These are phyloP conservation scores for Trichosporon sp. DNA, from an alignment of 1,284 basidiomycete species.

Conservation along the genomic window DNA sequence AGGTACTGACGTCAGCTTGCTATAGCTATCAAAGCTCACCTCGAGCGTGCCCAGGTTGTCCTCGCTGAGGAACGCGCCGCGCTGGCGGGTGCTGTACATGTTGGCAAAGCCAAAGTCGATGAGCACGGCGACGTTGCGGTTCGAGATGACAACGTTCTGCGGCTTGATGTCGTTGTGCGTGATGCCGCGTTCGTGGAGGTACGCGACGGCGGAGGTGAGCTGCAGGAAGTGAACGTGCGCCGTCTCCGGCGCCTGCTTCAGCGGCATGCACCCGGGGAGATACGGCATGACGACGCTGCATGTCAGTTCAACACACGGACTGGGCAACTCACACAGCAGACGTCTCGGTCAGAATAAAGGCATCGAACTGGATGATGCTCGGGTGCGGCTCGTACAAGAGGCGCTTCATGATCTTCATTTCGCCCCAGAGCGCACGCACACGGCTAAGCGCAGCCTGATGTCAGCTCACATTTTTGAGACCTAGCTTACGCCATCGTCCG, in stretches of 20 bases:
- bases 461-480: not conserved
- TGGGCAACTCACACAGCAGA: slow-evolving; percentile 68
- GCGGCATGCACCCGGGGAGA: slow-evolving; percentile 70
- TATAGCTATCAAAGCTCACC: slow-evolving; percentile 24
- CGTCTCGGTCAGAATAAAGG: slow-evolving; percentile 84
- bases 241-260: slow-evolving; percentile 69
- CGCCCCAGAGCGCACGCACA: slow-evolving; percentile 84
- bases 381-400: slow-evolving; percentile 79
- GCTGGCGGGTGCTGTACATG: slow-evolving; percentile 30
- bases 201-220: slow-evolving; percentile 79
- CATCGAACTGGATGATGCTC: slow-evolving; percentile 82
- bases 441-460: slow-evolving; percentile 46
- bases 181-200: slow-evolving; percentile 77
- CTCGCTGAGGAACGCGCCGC: slow-evolving; percentile 70
- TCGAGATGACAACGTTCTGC: slow-evolving; percentile 77
- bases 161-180: slow-evolving; percentile 97
- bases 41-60: slow-evolving; percentile 86
- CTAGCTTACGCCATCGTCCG: slow-evolving; percentile 57
- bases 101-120: slow-evolving; percentile 92
- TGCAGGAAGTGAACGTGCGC: slow-evolving; percentile 80
- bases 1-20: slow-evolving; percentile 60
- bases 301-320: slow-evolving; percentile 5
- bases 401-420: slow-evolving; percentile 84
- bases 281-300: slow-evolving; percentile 48
- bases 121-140: slow-evolving; percentile 68